Evolutionary conservation across 805 yeast species (phyloP).

Genomic region (Candida gorgasii): DNA sequence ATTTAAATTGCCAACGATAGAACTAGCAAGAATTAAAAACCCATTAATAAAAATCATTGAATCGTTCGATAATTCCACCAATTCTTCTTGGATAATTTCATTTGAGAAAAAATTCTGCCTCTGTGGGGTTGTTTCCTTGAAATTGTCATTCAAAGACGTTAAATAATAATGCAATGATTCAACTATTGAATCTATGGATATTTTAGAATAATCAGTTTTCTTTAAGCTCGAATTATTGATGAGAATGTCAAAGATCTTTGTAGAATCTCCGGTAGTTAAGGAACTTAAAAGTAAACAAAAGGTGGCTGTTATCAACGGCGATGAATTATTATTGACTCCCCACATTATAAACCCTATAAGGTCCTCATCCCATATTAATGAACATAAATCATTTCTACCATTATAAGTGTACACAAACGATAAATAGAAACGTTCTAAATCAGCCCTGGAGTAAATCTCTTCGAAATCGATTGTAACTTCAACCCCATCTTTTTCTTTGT

Average conservation of each 20-base stretch:
- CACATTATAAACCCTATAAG: constrained; percentile 81
- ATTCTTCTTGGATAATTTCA: constrained; percentile 28
- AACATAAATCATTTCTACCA: constrained; percentile 57
- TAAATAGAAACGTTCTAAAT: constrained; percentile 83
- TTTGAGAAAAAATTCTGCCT: constrained; percentile 25
- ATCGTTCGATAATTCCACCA: constrained; percentile 72
- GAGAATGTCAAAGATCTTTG: constrained; percentile 46
- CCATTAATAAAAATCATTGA: constrained; percentile 74
- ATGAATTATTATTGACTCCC: constrained; percentile 78
- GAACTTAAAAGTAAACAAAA: constrained; percentile 79
- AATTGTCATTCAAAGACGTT: constrained; percentile 42
- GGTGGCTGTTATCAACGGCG: constrained; percentile 79
- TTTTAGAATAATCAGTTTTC: constrained; percentile 41
- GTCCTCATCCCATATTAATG: constrained; percentile 62
- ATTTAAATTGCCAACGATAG: constrained; percentile 31
- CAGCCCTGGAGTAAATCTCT: constrained; percentile 70
- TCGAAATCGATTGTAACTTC: constrained; percentile 48
- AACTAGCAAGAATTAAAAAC: constrained; percentile 60
- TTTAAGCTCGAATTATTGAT: constrained; percentile 28
- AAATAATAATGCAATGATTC: constrained; percentile 56
- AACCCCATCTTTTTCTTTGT: constrained; percentile 10
- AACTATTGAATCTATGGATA: constrained; percentile 58
- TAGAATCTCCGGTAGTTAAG: constrained; percentile 55
- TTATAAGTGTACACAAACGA: constrained; percentile 69
- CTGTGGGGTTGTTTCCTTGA: constrained; percentile 28